phyloP scores from a whole-genome alignment of 1,284 basidiomycete genomes.

The Fomes fomentarius region DNA sequence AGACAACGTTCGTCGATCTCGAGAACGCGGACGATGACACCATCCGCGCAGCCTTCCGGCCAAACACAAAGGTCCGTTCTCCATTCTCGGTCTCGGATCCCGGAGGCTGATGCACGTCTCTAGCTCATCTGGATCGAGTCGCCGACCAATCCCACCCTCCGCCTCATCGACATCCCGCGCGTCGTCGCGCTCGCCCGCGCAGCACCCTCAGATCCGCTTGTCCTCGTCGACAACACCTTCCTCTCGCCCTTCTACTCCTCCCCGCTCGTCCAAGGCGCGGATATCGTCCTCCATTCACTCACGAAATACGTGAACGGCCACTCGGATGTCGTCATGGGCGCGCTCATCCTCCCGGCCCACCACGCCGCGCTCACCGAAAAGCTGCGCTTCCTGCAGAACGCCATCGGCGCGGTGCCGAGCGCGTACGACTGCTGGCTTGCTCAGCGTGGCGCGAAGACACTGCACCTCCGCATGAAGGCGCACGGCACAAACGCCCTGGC shows the following conservation, averaged over 20 bases:
- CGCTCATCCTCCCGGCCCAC: slow-evolving; percentile 71
- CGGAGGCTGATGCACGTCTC: background rate
- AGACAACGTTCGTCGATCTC: slow-evolving; percentile 87
- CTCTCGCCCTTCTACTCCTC: slow-evolving; percentile 91
- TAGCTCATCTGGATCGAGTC: slow-evolving; percentile 97
- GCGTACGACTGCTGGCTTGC: slow-evolving; percentile 92
- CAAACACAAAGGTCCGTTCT: slow-evolving; percentile 79
- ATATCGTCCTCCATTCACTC: slow-evolving; percentile 80
- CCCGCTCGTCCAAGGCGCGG: slow-evolving; percentile 85
- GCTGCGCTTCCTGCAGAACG: slow-evolving; percentile 91
- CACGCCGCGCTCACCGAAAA: slow-evolving; percentile 51
- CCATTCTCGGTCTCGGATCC: too few relatives aligned
- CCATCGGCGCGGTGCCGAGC: slow-evolving; percentile 87
- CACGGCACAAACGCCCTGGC: slow-evolving; percentile 86
- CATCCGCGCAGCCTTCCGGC: slow-evolving; percentile 64
- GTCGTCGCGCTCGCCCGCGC: slow-evolving; percentile 64
- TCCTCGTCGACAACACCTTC: slow-evolving; percentile 95
- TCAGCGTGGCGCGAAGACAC: slow-evolving; percentile 90
- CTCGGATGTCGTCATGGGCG: slow-evolving; percentile 90
- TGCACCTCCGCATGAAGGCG: slow-evolving; percentile 84
- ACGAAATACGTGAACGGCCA: slow-evolving; percentile 97
- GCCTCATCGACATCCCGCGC: slow-evolving; percentile 78
- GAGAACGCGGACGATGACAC: slow-evolving; percentile 69
- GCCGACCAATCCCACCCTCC: slow-evolving; percentile 93
- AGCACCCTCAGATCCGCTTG: slow-evolving; percentile 63